Percentiles rank a stretch among this genome's conserved stretches.
Evolutionary conservation across 805 yeast species (phyloP).

Genomic region (Candida stauntonica): DNA sequence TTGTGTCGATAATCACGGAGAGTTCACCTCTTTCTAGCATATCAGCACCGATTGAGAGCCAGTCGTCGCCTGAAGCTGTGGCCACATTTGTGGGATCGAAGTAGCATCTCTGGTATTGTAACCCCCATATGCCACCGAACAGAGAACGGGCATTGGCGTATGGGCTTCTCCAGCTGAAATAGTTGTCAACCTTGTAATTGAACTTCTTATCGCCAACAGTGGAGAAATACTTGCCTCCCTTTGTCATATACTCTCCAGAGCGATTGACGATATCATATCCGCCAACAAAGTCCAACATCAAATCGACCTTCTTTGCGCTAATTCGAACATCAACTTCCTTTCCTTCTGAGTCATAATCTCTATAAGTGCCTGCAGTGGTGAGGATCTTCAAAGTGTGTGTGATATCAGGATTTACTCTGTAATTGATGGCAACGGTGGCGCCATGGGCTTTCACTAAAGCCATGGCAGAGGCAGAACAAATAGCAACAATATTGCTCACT

Average conservation of each 20-base stretch:
- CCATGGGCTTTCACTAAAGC: conserved; percentile 43
- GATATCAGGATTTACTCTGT: conserved; percentile 29
- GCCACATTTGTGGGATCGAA: conserved; percentile 27
- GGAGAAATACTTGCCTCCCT: conserved; percentile 43
- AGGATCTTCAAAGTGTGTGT: conserved; percentile 19
- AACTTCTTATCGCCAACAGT: conserved; percentile 58
- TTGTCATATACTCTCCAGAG: conserved; percentile 39
- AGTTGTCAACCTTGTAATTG: conserved; percentile 35
- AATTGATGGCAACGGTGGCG: conserved; percentile 50
- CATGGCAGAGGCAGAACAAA: conserved; percentile 53
- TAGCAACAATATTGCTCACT: conserved; percentile 48
- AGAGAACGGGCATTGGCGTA: conserved; percentile 33
- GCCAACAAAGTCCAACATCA: conserved; percentile 70
- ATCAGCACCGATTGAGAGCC: conserved; percentile 40
- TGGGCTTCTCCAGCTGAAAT: conserved; percentile 33
- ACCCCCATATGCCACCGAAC: conserved; percentile 34
- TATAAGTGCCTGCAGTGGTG: conserved; percentile 30
- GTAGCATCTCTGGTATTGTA: conserved; percentile 33
- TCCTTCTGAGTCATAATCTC: conserved; percentile 28
- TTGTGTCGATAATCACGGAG: conserved; percentile 49
- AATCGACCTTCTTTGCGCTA: conserved; percentile 43
- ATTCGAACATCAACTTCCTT: conserved; percentile 22
- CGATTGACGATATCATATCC: conserved; percentile 45
- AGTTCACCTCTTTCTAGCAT: conserved; percentile 44
- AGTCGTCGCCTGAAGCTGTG: conserved; percentile 21